Base-by-base conservation (phyloP, 805 yeast genomes). In the Metschnikowia rubicola region DNA sequence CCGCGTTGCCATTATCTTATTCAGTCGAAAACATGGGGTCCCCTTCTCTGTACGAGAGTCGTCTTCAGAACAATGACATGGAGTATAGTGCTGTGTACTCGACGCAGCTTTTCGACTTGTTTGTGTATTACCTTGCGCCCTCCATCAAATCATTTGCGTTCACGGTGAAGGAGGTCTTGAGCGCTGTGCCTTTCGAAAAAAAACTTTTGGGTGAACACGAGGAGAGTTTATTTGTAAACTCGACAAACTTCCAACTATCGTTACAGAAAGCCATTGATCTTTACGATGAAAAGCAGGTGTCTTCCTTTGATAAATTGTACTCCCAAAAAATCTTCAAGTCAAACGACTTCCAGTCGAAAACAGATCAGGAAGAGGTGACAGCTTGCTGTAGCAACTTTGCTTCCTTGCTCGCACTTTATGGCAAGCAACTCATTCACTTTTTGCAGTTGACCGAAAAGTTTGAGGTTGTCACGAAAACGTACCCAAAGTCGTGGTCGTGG, bases 301-400 rank as follows among this genome's bases (percentile, higher is more conserved):
- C 68, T 41, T 81, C 92, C 0, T 75, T 87, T 45, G 73, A 73
- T 33, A 74, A 71, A 51, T 63, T 87, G 12, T 87, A 88, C 56
- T 65, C 71, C 2, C 80, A 82, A 57, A 75, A 75, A 4, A 66
- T 79, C 8, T 83, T 83, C 60, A 66, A 68, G 35, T 47, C 64
- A 2, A 48, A 59, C 48, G 58, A 66, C 41, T 56, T 73, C 57
- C 35, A 66, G 58, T 59, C 73, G 35, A 77, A 73, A 50, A 73
- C 84, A 1, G 84, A 82, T 50, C 86, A 84, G 55, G 95, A 87
- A 64, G 90, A 86, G 54, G 85, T 87, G 3, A 86, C 91, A 1
- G 95, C 96, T 0, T 79, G 87, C 39, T 86, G 94, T 67, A 92
- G 91, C 1, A 86, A 87, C 60, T 87, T 87, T 59, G 75, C 91